Base-by-base conservation (phyloP, 2,329 filamentous ascomycete genomes). In the Pyrenophora seminiperda region DNA sequence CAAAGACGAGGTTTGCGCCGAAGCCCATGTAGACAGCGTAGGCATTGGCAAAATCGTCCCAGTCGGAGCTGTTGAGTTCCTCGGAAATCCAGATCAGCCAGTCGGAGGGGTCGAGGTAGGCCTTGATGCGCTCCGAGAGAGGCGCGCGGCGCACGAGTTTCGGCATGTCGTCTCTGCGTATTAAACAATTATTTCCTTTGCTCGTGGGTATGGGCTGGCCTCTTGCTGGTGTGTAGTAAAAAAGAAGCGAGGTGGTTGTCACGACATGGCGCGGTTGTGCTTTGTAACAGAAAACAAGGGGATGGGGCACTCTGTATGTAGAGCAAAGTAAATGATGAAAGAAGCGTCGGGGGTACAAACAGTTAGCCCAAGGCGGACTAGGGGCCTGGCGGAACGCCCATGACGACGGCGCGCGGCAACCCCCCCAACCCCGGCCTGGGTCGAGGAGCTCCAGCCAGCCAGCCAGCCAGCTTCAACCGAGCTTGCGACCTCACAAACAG, bases 1-100 rank as follows among this genome's bases (percentile, higher is more conserved):
- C 78, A 69, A 96, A 93, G 24, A 87, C 61, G 32, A 96, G 75
- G 73, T 97, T 97, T 63, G 92, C 78, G 0, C 71, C 81, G 20
- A 96, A 62, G 4, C 91, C 93, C 14, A 96, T 77, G 42, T 90
- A 86, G 4, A 85, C 83, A 19, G 90, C 89, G 72, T 90, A 88
- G 29, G 85, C 77, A 60, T 89, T 87, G 54, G 85, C 78, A 53
- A 83, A 77, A 15, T 93, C 90, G 62, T 97, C 90, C 86, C 91
- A 95, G 63, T 96, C 90, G 67, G 88, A 87, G 20, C 91, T 91
- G 70, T 97, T 92, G 53, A 99, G 82, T 75, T 96, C 90, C 71
- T 97, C 93, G 0, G 90, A 95, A 2, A 96, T 75, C 89, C 91
- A 96, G 14, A 99, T 84, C 45, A 94, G 77, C 67, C 93, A 89